These are phyloP conservation scores for Ceratocystis papillata DNA, from an alignment of 2,329 filamentous ascomycete species.

Conservation along the genomic window DNA sequence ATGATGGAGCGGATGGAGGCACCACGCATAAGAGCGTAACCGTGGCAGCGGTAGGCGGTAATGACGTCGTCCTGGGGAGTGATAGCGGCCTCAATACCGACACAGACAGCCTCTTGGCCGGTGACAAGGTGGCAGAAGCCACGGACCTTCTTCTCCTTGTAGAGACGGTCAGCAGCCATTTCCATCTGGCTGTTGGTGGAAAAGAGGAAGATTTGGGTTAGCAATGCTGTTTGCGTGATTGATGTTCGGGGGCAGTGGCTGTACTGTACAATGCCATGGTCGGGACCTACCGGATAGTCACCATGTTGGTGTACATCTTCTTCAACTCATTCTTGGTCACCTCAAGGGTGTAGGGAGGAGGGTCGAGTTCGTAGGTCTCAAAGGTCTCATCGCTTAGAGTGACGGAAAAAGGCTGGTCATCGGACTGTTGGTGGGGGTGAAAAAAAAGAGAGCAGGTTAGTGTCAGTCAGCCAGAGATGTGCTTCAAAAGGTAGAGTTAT, in stretches of 20 bases:
- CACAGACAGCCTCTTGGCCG: conserved; percentile 92
- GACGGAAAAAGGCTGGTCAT: conserved; percentile 86
- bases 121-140: conserved; percentile 99
- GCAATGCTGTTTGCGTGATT: background rate
- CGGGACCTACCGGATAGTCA: conserved; percentile 61
- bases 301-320: conserved; percentile 99
- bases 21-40: conserved; percentile 93
- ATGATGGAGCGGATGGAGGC: conserved; percentile 85
- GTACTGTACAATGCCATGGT: no score
- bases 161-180: conserved; percentile 95
- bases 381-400: conserved; percentile 96
- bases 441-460: background rate
- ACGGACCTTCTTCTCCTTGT: conserved; percentile 99
- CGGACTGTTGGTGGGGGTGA: conserved; percentile 52
- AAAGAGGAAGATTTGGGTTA: background rate
- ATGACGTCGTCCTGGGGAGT: conserved; percentile 87
- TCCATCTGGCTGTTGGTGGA: conserved; percentile 76
- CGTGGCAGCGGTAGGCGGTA: conserved; percentile 98
- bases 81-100: conserved; percentile 94
- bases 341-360: conserved; percentile 81
- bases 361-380: conserved; percentile 98
- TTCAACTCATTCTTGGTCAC: conserved; percentile 97
- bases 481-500: background rate
- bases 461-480: conserved; percentile 17
- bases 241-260: background rate